Evolutionary conservation across 116 monocot species (phyloP), one percentile per base, ranked within the genome.

Genomic region (Posidonia oceanica): DNA sequence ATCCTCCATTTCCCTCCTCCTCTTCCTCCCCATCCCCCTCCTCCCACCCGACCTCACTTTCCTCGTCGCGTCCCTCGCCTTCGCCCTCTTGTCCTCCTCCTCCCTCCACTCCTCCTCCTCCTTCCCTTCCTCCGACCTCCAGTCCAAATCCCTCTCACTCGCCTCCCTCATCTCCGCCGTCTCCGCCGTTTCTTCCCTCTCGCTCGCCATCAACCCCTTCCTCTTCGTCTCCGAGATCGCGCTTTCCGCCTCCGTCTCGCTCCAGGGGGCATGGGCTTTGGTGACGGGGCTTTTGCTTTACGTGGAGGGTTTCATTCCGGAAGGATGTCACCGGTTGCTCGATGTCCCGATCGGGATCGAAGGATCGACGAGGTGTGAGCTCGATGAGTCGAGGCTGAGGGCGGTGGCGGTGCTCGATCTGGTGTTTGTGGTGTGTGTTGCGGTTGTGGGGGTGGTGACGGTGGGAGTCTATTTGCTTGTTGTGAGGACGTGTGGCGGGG

Each of bases 261-360:
- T 94, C 52, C 75, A 76, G 58, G 94, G 87, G 7, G 78, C 87
- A 36, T 94, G 94, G 94, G 77, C 82, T 16, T 77, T 90, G 29
- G 81, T 82, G 64, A 63, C 85, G 17, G 83, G 81, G 16, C 72
- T 94, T 60, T 72, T 79, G 29, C 83, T 94, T 15, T 87, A 90
- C 69, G 77, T 78, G 14, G 94, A 90, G 12, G 74, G 55, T 37
- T 87, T 94, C 73, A 73, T 85, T 59, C 94, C 94, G 13, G 75
- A 81, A 37, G 94, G 94, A 6, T 94, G 94, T 72, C 90, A 90
- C 55, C 68, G 70, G 37, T 66, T 90, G 48, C 77, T 90, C 15
- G 88, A 88, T 29, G 74, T 79, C 18, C 52, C 74, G 0, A 42
- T 15, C 13, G 77, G 71, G 11, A 67, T 58, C 51, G 78, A 71